These are phyloP conservation scores for Phytophthora uliginosa DNA, from an alignment of 352 stramenopile species.

Conservation along the genomic window DNA sequence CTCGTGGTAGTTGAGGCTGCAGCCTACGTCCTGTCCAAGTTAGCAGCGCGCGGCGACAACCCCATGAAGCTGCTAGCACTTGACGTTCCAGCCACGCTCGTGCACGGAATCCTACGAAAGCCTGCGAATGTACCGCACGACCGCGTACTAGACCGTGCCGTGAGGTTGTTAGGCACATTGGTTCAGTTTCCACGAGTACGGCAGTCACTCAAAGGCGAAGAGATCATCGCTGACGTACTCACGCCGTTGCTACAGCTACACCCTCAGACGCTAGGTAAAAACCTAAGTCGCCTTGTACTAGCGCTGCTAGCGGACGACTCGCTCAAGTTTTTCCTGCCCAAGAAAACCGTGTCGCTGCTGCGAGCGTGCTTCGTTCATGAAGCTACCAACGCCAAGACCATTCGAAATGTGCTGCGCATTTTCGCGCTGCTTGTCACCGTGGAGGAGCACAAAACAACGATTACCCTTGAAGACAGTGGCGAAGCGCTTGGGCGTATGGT, in stretches of 20 bases:
- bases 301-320: slow-evolving; percentile 77
- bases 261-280: slow-evolving; percentile 62
- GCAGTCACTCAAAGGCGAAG: slow-evolving; percentile 70
- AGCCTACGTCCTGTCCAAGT: slow-evolving; percentile 71
- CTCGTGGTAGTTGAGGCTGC: slow-evolving; percentile 68
- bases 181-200: slow-evolving; percentile 63
- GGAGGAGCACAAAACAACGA: slow-evolving; percentile 83
- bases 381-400: slow-evolving; percentile 53
- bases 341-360: slow-evolving; percentile 78
- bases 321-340: slow-evolving; percentile 85
- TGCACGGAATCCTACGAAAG: slow-evolving; percentile 59
- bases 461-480: slow-evolving; percentile 76
- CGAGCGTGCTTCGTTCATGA: slow-evolving; percentile 64
- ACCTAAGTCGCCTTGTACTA: slow-evolving; percentile 67
- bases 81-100: slow-evolving; percentile 64
- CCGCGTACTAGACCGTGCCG: slow-evolving; percentile 65
- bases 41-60: slow-evolving; percentile 72
- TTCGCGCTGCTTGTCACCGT: slow-evolving; percentile 66
- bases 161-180: slow-evolving; percentile 74
- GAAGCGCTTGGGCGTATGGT: slow-evolving; percentile 63
- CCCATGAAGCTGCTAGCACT: slow-evolving; percentile 72
- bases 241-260: slow-evolving; percentile 74
- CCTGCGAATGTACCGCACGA: slow-evolving; percentile 49
- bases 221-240: slow-evolving; percentile 78
- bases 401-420: slow-evolving; percentile 72